Evolutionary conservation across 1,139 yeast genomes (phyloP), one percentile per base, ranked within the genome.

Genomic region (Meyerozyma athensensis): DNA sequence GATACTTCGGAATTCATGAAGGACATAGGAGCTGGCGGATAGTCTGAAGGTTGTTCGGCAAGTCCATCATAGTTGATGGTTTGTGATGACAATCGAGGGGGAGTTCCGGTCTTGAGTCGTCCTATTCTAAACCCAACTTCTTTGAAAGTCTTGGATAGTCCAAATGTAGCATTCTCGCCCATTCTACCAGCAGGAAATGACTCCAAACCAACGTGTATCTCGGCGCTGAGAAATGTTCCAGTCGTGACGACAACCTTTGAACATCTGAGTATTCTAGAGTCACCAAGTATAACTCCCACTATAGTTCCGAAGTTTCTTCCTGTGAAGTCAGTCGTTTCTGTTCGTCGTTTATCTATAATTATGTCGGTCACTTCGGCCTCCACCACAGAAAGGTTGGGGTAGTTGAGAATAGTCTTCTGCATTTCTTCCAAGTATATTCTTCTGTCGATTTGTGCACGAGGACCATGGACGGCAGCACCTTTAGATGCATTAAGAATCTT

Each of bases 401-500:
- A 90, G 40, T 63, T 56, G 35, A 64, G 58, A 16, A 94, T 69
- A 43, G 71, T 81, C 3, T 58, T 49, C 54, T 86, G 95, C 97
- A 92, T 92, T 52, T 86, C 94, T 9, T 59, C 54, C 50, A 84
- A 66, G 56, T 92, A 94, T 3, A 90, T 72, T 36, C 77, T 67
- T 44, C 99, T 68, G 58, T 94, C 98, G 22, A 94, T 92, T 58
- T 94, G 98, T 1, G 97, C 97, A 42, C 99, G 64, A 5, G 97
- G 97, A 0, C 98, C 98, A 86, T 97, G 95, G 1, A 90, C 98
- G 0, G 98, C 98, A 0, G 97, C 87, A 1, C 99, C 99, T 48
- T 87, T 77, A 3, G 96, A 84, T 34, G 83, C 74, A 58, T 94
- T 94, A 43, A 94, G 67, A 42, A 89, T 80, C 55, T 86, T 87